Conservation (phyloP, 2,329 filamentous ascomycete genomes). For the Trichothecium roseum region DNA sequence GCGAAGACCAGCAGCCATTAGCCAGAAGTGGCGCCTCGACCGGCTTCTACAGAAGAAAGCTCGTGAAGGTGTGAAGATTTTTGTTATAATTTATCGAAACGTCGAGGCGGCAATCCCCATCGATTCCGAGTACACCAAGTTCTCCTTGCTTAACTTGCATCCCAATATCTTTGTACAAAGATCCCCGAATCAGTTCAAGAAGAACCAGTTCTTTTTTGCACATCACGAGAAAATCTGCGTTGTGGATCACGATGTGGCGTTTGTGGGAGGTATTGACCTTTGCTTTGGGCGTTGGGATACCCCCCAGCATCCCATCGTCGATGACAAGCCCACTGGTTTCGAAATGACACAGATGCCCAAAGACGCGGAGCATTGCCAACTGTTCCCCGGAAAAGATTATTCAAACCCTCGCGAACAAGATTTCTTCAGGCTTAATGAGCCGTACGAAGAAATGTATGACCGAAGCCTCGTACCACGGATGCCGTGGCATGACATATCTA, state of each 20-base stretch:
- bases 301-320: slow-evolving; percentile 79
- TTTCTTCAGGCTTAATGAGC: slow-evolving; percentile 85
- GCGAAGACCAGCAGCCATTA: slow-evolving; percentile 86
- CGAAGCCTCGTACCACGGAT: slow-evolving; percentile 79
- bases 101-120: slow-evolving; percentile 96
- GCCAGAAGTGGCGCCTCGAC: slow-evolving; percentile 95
- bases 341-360: slow-evolving; percentile 65
- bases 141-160: slow-evolving; percentile 86
- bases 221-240: slow-evolving; percentile 98
- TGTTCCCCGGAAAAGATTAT: slow-evolving; percentile 97
- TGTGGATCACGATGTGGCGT: slow-evolving; percentile 91
- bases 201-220: slow-evolving; percentile 99
- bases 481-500: slow-evolving; percentile 97
- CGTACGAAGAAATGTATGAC: slow-evolving; percentile 99
- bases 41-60: slow-evolving; percentile 89
- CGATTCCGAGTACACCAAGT: slow-evolving; percentile 97
- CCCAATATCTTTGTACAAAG: slow-evolving; percentile 94
- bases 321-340: slow-evolving; percentile 93
- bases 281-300: slow-evolving; percentile 98
- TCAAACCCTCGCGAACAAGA: slow-evolving; percentile 93
- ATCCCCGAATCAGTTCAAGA: slow-evolving; percentile 94
- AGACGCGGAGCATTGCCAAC: slow-evolving; percentile 87
- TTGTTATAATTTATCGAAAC: slow-evolving; percentile 95
- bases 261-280: slow-evolving; percentile 89
- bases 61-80: slow-evolving; percentile 90